Evolutionary conservation across 305 asterid species (phyloP), one percentile per base, ranked within the genome.

Genomic region (Solanum chacoense): DNA sequence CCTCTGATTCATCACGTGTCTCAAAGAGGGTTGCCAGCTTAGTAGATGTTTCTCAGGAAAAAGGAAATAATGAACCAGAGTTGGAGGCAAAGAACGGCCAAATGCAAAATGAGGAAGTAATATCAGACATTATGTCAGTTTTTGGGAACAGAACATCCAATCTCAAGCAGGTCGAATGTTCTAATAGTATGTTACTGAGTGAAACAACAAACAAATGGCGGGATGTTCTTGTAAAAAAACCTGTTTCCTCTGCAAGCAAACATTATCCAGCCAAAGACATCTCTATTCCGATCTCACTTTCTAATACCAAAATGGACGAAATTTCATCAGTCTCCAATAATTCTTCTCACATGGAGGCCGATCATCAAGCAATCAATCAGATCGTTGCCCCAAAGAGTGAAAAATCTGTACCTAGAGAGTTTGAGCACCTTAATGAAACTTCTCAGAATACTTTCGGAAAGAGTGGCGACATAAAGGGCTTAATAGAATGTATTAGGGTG

Each of bases 401-500:
- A 22, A 20, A n/a, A 32, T 65, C 38, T 80, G 16, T 78, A 31
- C 37, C 45, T 35, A 78, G 22, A 34, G 59, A 87, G 59, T 32
- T 42, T 24, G 87, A 74, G 91, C 75, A 76, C 36, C 74, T 90
- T 42, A 88, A 85, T 24, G 90, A 87, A 71, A 87, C 90, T 89
- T 32, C 7, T 87, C 88, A 16, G 85, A 73, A 89, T 26, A 85
- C 81, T 72, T 86, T 14, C 3, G 84, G 32, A 7, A 87, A 89
- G 72, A 24, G 14, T 83, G 77, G 50, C 2, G 83, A 38, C 37
- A 86, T 89, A 88, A 71, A 90, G 72, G 45, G 71, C 80, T 84
- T 93, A 87, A 42, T 91, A 20, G 90, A 87, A 77, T 31, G 88
- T 59, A 71, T 91, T 84, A 85, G 32, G 78, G 78, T 84, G 36